Evolutionary conservation across 2,329 filamentous ascomycete genomes (phyloP), one percentile per base, ranked within the genome.

Genomic region (Ceratocystis alfenasii): DNA sequence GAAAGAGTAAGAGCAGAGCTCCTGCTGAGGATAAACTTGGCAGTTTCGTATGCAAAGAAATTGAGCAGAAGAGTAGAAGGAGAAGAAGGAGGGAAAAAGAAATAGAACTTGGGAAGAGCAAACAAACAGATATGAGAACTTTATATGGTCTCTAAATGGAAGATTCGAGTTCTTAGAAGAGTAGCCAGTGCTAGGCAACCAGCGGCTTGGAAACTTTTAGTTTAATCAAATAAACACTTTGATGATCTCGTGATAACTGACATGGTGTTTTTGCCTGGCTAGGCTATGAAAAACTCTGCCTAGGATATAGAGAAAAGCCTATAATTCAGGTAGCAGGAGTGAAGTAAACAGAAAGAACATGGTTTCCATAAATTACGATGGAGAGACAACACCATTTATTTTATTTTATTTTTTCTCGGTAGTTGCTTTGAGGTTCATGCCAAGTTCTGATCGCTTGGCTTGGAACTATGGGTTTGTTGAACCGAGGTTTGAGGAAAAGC

Each of bases 51-150:
- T n/a, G 46, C 5, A 17, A 25, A 50, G 46, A n/a, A 50, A n/a
- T 50, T 25, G 20, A 25, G 33, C 69, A 65, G 68, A 67, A 66
- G 57, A 63, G 59, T 65, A 62, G 46, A 53, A 62, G 59, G 66
- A 64, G 28, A 50, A 65, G 59, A 60, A 50, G 28, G 57, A 63
- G 55, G 12, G 28, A 41, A 57, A 63, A 1, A 65, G 61, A 30
- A 61, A 45, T 8, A 55, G 55, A 48, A 61, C 53, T 59, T 33
- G 53, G 53, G 36, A 66, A 59, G 64, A 50, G 48, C 57, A 65
- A 66, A 65, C 33, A 36, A 36, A 36, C 10, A 45, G 55, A 63
- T 62, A 50, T 48, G 50, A 63, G 15, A 59, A 20, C 5, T 59
- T 59, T 59, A 33, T 59, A 59, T 17, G 6, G 17, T n/a, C 5